phyloP scores from a whole-genome alignment of 2,329 filamentous ascomycete species.

The Tolypocladium amazonense region DNA sequence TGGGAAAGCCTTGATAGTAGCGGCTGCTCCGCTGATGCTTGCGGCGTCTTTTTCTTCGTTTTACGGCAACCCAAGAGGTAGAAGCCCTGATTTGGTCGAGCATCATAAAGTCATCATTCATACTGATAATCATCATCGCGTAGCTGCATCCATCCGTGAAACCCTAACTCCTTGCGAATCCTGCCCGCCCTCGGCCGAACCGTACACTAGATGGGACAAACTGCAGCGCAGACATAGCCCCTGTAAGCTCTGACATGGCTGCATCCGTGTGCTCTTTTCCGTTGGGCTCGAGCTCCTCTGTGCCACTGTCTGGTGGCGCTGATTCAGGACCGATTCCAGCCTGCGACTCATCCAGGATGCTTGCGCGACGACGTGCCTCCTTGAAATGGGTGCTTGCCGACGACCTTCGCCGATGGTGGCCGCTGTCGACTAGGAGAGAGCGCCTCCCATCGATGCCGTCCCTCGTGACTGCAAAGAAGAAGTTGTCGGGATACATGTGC shows the following conservation, averaged over 20 bases:
- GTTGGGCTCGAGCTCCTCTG: conserved; percentile 4
- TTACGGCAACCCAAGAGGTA: conserved; percentile 18
- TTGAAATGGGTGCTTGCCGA: conserved; percentile 26
- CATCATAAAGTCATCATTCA: conserved; percentile 16
- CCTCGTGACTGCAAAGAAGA: conserved; percentile 79
- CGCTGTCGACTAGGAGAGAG: conserved; percentile 61
- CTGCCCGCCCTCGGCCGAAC: conserved; percentile 49
- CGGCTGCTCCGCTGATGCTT: neutral
- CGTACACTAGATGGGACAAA: conserved; percentile 59
- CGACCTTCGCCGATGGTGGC: conserved; percentile 37
- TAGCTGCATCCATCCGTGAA: too few species aligned
- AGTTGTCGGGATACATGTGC: conserved; percentile 81
- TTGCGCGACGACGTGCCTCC: conserved; percentile 20
- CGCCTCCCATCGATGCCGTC: conserved; percentile 79
- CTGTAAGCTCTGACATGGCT: conserved; percentile 52
- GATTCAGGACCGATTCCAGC: conserved; percentile 8
- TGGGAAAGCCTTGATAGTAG: neutral
- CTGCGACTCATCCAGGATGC: conserved; percentile 16
- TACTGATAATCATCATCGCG: conserved; percentile 22
- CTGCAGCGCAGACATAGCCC: conserved; percentile 60
- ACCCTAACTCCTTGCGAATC: conserved; percentile 37
- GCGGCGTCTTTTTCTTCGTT: neutral
- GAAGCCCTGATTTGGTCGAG: conserved; percentile 21
- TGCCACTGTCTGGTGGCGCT: conserved; percentile 6
- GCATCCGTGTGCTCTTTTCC: conserved; percentile 26